Evolutionary conservation across 2,329 filamentous ascomycete genomes (phyloP), one percentile per base, ranked within the genome.

Genomic region (Colletotrichum siamense): DNA sequence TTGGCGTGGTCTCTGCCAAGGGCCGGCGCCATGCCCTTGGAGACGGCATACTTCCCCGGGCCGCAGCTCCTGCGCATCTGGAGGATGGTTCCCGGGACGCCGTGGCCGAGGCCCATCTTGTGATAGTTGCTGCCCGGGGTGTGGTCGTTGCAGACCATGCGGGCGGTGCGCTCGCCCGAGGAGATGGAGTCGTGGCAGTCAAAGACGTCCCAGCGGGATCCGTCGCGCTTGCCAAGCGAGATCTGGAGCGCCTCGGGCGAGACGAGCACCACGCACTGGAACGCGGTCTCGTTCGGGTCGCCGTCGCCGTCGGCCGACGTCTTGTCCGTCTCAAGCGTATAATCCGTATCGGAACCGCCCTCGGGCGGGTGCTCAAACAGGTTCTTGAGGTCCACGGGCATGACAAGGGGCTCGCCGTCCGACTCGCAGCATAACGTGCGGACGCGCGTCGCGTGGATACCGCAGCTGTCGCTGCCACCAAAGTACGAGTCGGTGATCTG

Each of bases 191-290:
- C 80, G 32, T 78, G 30, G 80, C 86, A 88, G 78, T 81, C 78
- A 64, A 85, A 85, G 8, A 89, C 36, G 16, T 86, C 86, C 86
- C 84, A 88, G 80, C 86, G 84, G 5, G 86, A 88, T 15, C 86
- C 86, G 73, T 88, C 86, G 24, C 86, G 82, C 79, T 84, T 85
- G 77, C 86, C 82, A 0, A 88, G 77, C 1, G 82, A 82, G 16
- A 80, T 61, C 36, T 85, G 81, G 6, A 85, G 59, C 59, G 82
- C 81, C 34, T 84, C 81, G 8, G 85, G 84, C 4, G 73, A 78
- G 4, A 80, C 79, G 8, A 86, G 73, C 24, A 86, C 79, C 13
- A 80, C 64, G 49, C 83, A 86, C 26, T 79, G 73, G 77, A 87
- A 86, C 2, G 81, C 77, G 1, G 79, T 68, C 16, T 85, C 79